Evolutionary conservation across 257 asterid genomes (phyloP), one percentile per base, ranked within the genome.

Genomic region (Capsicum rhomboideum): DNA sequence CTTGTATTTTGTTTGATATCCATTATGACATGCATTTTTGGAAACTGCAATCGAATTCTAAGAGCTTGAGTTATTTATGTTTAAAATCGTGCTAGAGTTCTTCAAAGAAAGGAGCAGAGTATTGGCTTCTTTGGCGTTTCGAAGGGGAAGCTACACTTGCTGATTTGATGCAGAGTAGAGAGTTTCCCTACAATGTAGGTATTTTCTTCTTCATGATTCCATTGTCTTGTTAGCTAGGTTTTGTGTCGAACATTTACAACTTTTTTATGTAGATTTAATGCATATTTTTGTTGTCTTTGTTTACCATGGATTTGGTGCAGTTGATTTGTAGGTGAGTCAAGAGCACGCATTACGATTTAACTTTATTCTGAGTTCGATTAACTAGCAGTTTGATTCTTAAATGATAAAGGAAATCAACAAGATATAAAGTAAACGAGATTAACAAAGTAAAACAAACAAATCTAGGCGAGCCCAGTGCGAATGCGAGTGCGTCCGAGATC

Each of bases 181-280:
- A 97, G 40, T 97, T 97, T 82, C 98, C 99, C 74, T 93, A 95
- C 90, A 95, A 97, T 91, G 99, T 95, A 86, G 88, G 99, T 95
- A 88, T 87, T 90, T 86, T 82, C 89, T 83, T 85, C 85, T 80
- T 72, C 85, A 83, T 71, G 68, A 28, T 50, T 59, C 21, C 58
- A 26, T 82, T 80, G 23, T 77, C 28, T 77, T 50, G 17, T 75
- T 75, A 46, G 44, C 61, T 75, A 26, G 18, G 37, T 40, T 20
- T 37, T 37, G 13, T 54, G 49, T 50, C 31, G 4, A 50, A 8
- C 64, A 21, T 53, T 26, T 10, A 40, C 52, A 23, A 4, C 66
- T 21, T 26, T 52, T 55, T 10, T 78, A 50, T 49, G 58, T 17
- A 31, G 50, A 20, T 34, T 9, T 10, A 14, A 26, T 74, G 40